These are phyloP conservation scores for Chaetomiaceae sp. DNA, from an alignment of 2,329 filamentous ascomycete species.

Conservation along the genomic window DNA sequence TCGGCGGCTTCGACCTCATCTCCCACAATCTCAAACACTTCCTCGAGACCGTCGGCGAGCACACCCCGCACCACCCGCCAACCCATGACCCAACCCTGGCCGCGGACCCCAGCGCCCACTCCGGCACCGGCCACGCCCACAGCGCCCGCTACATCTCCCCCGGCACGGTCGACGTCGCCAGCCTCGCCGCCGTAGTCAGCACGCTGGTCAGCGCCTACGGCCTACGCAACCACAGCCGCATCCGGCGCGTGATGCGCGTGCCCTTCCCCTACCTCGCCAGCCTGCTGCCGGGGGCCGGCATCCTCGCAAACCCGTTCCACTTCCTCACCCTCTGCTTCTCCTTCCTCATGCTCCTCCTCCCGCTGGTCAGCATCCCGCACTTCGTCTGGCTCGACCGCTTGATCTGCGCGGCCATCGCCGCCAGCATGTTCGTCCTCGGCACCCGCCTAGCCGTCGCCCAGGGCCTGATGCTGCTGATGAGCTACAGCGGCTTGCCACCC, in stretches of 20 bases:
- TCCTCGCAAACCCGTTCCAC: slow-evolving; percentile 93
- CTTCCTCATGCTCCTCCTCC: slow-evolving; percentile 63
- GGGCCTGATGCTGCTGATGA: slow-evolving; percentile 94
- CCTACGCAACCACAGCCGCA: slow-evolving; percentile 84
- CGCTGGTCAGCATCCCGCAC: slow-evolving; percentile 74
- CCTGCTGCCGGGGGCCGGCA: slow-evolving; percentile 68
- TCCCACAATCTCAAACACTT: slow-evolving; percentile 91
- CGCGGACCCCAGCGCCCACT: slow-evolving; percentile 43
- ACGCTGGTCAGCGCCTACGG: slow-evolving; percentile 84
- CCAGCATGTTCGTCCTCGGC: slow-evolving; percentile 85
- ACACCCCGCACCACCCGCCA: slow-evolving; percentile 68
- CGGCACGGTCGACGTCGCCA: slow-evolving; percentile 76
- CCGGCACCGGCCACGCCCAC: slow-evolving; percentile 22
- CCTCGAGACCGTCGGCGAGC: slow-evolving; percentile 59
- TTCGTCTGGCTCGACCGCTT: slow-evolving; percentile 79
- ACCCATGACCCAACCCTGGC: neutral
- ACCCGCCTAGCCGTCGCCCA: slow-evolving; percentile 78
- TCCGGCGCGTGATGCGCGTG: slow-evolving; percentile 86
- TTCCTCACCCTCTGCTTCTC: slow-evolving; percentile 90
- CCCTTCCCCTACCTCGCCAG: slow-evolving; percentile 60
- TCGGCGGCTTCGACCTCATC: slow-evolving; percentile 93
- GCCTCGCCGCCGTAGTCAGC: slow-evolving; percentile 72
- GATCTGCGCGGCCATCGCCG: slow-evolving; percentile 74
- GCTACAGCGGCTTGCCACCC: slow-evolving; percentile 52
- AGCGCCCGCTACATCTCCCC: slow-evolving; percentile 51